phyloP scores from a whole-genome alignment of 805 yeast genomes.

The Saccharomyces eubayanus region DNA sequence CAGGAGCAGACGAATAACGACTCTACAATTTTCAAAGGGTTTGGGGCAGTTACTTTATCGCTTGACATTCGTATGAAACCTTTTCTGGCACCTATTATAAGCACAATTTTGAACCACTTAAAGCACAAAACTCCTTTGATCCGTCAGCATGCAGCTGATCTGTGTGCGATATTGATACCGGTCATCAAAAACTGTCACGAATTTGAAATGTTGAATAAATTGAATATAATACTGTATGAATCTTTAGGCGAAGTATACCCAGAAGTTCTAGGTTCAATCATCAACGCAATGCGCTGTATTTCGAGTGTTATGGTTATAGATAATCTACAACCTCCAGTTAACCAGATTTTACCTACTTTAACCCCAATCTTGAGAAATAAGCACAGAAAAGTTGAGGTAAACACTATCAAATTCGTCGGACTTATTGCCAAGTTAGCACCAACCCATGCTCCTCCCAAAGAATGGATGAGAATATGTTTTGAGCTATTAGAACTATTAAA shows the following conservation, averaged over 20 bases:
- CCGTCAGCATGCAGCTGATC: conserved; percentile 78
- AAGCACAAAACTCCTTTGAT: conserved; percentile 63
- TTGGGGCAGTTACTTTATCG: conserved; percentile 54
- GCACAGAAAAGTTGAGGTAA: conserved; percentile 85
- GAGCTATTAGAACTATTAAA: conserved; percentile 84
- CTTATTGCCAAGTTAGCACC: conserved; percentile 72
- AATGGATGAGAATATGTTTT: conserved; percentile 95
- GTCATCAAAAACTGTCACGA: conserved; percentile 59
- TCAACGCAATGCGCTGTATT: conserved; percentile 61
- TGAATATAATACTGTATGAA: conserved; percentile 75
- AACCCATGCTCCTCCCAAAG: conserved; percentile 78
- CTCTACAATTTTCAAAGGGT: conserved; percentile 46
- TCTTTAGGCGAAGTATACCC: conserved; percentile 92
- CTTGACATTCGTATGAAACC: conserved; percentile 60
- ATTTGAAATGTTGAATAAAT: conserved; percentile 51
- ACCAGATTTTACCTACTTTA: conserved; percentile 75
- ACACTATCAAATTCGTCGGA: conserved; percentile 71
- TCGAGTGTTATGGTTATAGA: conserved; percentile 52
- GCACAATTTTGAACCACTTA: conserved; percentile 63
- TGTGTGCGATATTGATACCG: conserved; percentile 58
- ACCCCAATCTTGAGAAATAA: conserved; percentile 87
- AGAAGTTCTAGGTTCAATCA: conserved; percentile 79
- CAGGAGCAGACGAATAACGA: conserved; percentile 68
- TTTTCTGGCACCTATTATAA: conserved; percentile 61
- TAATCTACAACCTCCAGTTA: conserved; percentile 67